A percentile compares a stretch with the other conserved stretches of the same genome.
Evolutionary conservation across 257 asterid species (phyloP).

Genomic region (Buddleja alternifolia): DNA sequence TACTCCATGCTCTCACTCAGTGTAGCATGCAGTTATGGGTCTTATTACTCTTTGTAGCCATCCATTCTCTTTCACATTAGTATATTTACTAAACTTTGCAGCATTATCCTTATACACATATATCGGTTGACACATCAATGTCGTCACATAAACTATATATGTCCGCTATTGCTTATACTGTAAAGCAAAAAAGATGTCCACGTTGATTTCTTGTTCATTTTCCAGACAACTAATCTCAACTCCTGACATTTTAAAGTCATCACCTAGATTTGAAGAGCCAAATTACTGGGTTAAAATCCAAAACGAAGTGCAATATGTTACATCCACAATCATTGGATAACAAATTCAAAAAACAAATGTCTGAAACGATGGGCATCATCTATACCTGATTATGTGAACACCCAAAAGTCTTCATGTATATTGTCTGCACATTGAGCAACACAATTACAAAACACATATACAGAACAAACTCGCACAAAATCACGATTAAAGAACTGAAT

Average conservation of each 20-base stretch:
- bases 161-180: too few relatives aligned
- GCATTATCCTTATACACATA: too few relatives aligned
- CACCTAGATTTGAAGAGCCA: not conserved
- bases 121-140: too few relatives aligned
- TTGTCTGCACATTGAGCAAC: conserved; percentile 59
- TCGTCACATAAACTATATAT: too few relatives aligned
- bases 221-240: too few relatives aligned
- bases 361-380: not conserved
- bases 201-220: too few relatives aligned
- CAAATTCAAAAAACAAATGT: not conserved
- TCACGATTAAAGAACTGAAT: not conserved
- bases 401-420: conserved; percentile 89
- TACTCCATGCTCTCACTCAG: not conserved
- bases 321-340: not conserved
- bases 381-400: conserved; percentile 93
- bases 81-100: not conserved
- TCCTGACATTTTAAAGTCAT: too few relatives aligned
- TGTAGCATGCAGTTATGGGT: not conserved
- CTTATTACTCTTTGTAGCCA: not conserved
- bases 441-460: conserved; percentile 4
- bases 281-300: not conserved
- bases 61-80: conserved; percentile 14
- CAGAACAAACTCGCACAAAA: not conserved
- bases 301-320: not conserved
- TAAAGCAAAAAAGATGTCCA: too few relatives aligned